Evolutionary conservation across 495 filamentous ascomycete species (phyloP).

Genomic region (Hapsidospora chrysogenum): DNA sequence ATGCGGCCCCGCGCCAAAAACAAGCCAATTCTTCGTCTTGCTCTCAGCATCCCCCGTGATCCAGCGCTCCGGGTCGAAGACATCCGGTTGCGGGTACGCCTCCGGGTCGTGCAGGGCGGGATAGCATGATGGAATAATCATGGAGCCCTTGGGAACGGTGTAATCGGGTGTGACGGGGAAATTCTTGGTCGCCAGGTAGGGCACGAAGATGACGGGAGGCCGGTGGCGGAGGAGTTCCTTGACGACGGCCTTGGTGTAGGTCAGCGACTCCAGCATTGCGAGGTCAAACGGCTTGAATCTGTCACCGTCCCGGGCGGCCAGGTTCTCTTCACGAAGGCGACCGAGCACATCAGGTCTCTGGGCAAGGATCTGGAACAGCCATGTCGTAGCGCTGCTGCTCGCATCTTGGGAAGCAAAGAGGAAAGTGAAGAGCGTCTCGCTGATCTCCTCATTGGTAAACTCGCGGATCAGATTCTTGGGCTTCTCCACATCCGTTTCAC

Average conservation of each 20-base stretch:
- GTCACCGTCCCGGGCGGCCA: constrained; percentile 61
- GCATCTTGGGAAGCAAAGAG: constrained; percentile 96
- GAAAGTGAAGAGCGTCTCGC: constrained; percentile 92
- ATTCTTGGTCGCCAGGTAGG: constrained; percentile 83
- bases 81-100: constrained; percentile 76
- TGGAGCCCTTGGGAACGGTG: constrained; percentile 78
- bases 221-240: constrained; percentile 90
- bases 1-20: constrained; percentile 91
- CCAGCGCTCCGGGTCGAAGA: constrained; percentile 85
- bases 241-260: constrained; percentile 82
- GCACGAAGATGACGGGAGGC: constrained; percentile 94
- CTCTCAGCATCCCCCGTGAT: constrained; percentile 74
- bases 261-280: constrained; percentile 72
- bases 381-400: constrained; percentile 79
- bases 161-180: constrained; percentile 84
- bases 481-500: constrained; percentile 56
- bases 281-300: constrained; percentile 50
- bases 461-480: constrained; percentile 63
- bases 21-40: constrained; percentile 90
- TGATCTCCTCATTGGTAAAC: constrained; percentile 83
- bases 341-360: constrained; percentile 84
- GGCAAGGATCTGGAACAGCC: constrained; percentile 89
- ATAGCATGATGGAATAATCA: constrained; percentile 85
- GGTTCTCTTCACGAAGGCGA: constrained; percentile 82
- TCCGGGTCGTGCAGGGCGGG: constrained; percentile 85